Evolutionary conservation across 106 monocot genomes (phyloP).

Genomic region (Chionographis japonica): DNA sequence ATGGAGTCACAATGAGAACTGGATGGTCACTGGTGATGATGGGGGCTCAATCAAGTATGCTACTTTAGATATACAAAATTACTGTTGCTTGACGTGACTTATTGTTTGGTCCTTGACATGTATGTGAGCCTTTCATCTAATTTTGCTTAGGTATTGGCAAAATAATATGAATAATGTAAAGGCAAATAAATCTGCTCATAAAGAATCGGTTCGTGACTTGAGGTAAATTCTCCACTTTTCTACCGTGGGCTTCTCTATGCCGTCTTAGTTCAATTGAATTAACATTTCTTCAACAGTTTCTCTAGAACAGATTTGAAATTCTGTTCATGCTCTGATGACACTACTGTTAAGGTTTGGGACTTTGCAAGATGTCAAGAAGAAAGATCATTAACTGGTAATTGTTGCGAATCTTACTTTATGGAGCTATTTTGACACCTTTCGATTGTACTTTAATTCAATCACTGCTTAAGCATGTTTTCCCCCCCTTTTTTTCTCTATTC

Average conservation of each 20-base stretch:
- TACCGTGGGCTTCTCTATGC: background rate
- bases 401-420: constrained; percentile 12
- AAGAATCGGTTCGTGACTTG: constrained; percentile 90
- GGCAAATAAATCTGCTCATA: constrained; percentile 93
- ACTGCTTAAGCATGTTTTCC: too few relatives aligned
- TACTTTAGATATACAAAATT: background rate
- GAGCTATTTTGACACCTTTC: background rate
- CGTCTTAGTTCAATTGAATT: background rate
- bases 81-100: background rate
- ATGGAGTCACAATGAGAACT: constrained; percentile 99
- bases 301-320: constrained; percentile 95
- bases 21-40: constrained; percentile 99
- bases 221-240: constrained; percentile 38
- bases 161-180: constrained; percentile 99
- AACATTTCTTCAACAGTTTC: constrained; percentile 53
- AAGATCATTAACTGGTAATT: constrained; percentile 94
- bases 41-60: constrained; percentile 94
- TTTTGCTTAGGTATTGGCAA: constrained; percentile 79
- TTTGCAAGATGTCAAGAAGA: constrained; percentile 99
- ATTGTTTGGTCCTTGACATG: background rate
- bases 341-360: constrained; percentile 97
- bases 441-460: too few relatives aligned
- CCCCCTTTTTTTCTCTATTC: too few relatives aligned
- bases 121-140: background rate
- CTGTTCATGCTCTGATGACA: constrained; percentile 98